Evolutionary conservation across 2,329 filamentous ascomycete genomes (phyloP).

Genomic region (Colletotrichum sp.): DNA sequence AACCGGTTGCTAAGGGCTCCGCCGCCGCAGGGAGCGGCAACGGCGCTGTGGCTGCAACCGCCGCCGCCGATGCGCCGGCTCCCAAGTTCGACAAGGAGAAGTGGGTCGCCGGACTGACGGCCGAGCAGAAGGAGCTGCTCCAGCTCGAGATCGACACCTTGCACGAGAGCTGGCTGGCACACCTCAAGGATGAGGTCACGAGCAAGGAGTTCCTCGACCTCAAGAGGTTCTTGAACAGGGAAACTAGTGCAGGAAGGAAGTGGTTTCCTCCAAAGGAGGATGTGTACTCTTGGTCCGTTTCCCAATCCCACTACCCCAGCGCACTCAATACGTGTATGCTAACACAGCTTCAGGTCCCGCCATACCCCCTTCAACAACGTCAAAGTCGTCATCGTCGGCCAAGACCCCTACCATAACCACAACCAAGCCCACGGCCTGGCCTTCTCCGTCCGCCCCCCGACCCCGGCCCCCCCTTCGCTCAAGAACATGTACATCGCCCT

Average conservation of each 20-base stretch:
- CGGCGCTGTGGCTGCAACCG: background rate
- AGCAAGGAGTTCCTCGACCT: slow-evolving; percentile 82
- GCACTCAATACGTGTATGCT: slow-evolving; percentile 9
- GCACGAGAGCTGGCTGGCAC: slow-evolving; percentile 88
- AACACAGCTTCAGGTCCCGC: slow-evolving; percentile 73
- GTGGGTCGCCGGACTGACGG: slow-evolving; percentile 81
- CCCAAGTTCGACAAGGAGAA: slow-evolving; percentile 84
- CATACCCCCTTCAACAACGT: slow-evolving; percentile 88
- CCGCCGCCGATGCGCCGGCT: slow-evolving; percentile 34
- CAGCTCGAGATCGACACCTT: slow-evolving; percentile 91
- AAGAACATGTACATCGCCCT: slow-evolving; percentile 93
- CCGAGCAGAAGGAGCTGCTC: slow-evolving; percentile 83
- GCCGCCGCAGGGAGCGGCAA: slow-evolving; percentile 1
- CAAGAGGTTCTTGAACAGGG: slow-evolving; percentile 84
- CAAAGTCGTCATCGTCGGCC: slow-evolving; percentile 91
- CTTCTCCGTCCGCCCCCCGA: slow-evolving; percentile 92
- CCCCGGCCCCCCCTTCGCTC: slow-evolving; percentile 85
- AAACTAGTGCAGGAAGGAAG: slow-evolving; percentile 75
- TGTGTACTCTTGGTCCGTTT: slow-evolving; percentile 89
- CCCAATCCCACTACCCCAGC: background rate
- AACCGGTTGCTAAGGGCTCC: slow-evolving; percentile 39
- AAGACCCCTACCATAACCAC: slow-evolving; percentile 95
- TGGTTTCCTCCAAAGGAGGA: slow-evolving; percentile 89
- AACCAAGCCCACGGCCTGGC: slow-evolving; percentile 96
- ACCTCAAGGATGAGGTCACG: slow-evolving; percentile 85